Evolutionary conservation across 1,139 yeast species (phyloP).

Genomic region (Taiozyma sp.): DNA sequence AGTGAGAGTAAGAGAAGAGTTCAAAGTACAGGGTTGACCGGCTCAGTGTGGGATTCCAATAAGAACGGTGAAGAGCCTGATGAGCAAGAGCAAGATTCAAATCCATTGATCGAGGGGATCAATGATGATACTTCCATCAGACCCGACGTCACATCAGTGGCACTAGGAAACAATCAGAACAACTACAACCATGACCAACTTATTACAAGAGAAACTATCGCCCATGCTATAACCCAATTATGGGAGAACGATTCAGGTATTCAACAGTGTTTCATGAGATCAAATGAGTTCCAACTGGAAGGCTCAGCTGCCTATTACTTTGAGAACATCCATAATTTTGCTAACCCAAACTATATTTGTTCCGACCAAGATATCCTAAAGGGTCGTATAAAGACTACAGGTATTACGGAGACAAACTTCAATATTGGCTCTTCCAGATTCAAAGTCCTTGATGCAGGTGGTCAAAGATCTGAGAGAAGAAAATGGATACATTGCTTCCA

Average conservation of each 20-base stretch:
- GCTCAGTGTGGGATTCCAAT: constrained; percentile 39
- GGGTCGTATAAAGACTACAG: constrained; percentile 94
- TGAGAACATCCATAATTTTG: constrained; percentile 59
- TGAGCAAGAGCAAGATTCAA: constrained; percentile 1
- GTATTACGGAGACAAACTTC: constrained; percentile 86
- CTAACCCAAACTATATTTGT: constrained; percentile 63
- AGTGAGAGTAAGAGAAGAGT: constrained; percentile 44
- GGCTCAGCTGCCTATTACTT: constrained; percentile 78
- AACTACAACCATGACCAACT: constrained; percentile 10
- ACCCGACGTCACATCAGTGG: constrained; percentile 22
- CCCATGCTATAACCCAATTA: constrained; percentile 58
- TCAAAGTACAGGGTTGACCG: constrained; percentile 52
- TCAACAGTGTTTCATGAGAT: constrained; percentile 49
- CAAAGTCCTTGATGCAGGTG: constrained; percentile 92
- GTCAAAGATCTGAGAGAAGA: constrained; percentile 89
- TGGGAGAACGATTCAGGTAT: constrained; percentile 75
- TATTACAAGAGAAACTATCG: constrained; percentile 43
- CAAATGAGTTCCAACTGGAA: constrained; percentile 81
- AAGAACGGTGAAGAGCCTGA: constrained; percentile 5
- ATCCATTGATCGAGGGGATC: constrained; percentile 24
- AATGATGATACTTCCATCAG: constrained; percentile 24
- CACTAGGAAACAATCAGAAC: constrained; percentile 4
- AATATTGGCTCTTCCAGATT: constrained; percentile 62
- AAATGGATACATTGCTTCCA: constrained; percentile 98
- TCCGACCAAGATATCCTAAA: constrained; percentile 78